Percentiles rank a stretch among this genome's conserved stretches.
Conservation (phyloP, 1,284 basidiomycete genomes). For the Ganoderma sinense region DNA sequence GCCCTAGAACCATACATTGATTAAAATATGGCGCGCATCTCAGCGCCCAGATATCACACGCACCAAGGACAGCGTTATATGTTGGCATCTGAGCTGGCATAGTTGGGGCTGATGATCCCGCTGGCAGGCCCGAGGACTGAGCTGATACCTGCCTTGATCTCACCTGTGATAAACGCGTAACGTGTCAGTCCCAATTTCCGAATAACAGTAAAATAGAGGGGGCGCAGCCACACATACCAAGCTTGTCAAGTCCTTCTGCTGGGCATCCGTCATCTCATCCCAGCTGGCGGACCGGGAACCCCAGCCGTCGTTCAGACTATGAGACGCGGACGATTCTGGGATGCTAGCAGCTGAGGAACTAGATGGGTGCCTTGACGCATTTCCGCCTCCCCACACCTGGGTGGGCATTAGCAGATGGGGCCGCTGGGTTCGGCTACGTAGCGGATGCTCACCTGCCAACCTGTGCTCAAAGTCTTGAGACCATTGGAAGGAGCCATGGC, state of each 20-base stretch:
- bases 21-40: conserved; percentile 33
- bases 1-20: conserved; percentile 33
- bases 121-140: conserved; percentile 39
- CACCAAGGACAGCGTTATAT: conserved; percentile 54
- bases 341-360: conserved; percentile 64
- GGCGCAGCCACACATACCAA: conserved; percentile 41
- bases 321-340: conserved; percentile 55
- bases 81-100: conserved; percentile 59
- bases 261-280: conserved; percentile 62
- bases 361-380: conserved; percentile 67
- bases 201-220: neutral
- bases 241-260: conserved; percentile 57
- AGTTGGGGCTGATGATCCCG: conserved; percentile 32
- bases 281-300: conserved; percentile 62
- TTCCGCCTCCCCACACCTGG: conserved; percentile 67
- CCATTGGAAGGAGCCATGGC: conserved; percentile 55
- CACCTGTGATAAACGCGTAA: conserved; percentile 37
- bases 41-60: neutral
- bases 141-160: conserved; percentile 59
- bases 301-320: conserved; percentile 61
- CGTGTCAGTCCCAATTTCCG: conserved; percentile 41
- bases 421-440: conserved; percentile 12
- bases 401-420: conserved; percentile 12
- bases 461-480: conserved; percentile 63
- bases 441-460: conserved; percentile 70